Evolutionary conservation across 495 filamentous ascomycete genomes (phyloP).

Genomic region (Tetracladium setigerum): DNA sequence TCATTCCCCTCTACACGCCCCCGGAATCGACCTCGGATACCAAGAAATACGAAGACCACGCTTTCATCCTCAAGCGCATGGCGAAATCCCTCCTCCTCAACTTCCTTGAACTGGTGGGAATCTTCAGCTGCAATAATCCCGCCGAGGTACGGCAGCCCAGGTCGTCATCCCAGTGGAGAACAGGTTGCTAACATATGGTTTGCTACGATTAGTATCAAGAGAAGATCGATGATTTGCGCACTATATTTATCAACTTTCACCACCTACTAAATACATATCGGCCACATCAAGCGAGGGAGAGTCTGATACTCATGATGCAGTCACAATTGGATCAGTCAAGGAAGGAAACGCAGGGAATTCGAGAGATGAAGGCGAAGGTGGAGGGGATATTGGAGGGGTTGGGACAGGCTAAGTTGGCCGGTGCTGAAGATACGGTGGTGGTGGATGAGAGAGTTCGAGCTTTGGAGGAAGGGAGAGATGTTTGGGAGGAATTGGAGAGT

Average conservation of each 20-base stretch:
- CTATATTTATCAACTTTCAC: conserved; percentile 80
- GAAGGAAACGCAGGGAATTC: conserved; percentile 72
- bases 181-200: background rate
- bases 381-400: conserved; percentile 60
- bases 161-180: background rate
- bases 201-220: conserved; percentile 31
- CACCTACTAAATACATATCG: conserved; percentile 89
- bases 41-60: conserved; percentile 53
- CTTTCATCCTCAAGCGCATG: conserved; percentile 67
- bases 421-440: conserved; percentile 7
- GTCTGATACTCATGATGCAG: conserved; percentile 86
- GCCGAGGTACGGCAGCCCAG: conserved; percentile 32
- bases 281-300: conserved; percentile 91
- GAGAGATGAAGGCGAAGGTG: conserved; percentile 63
- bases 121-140: conserved; percentile 54
- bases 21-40: conserved; percentile 25
- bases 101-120: conserved; percentile 72
- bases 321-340: conserved; percentile 66
- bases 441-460: conserved; percentile 8
- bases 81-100: conserved; percentile 77
- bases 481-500: conserved; percentile 18
- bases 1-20: conserved; percentile 57
- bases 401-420: conserved; percentile 33
- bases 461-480: conserved; percentile 12
- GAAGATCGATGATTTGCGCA: conserved; percentile 69